Evolutionary conservation across 2,329 filamentous ascomycete genomes (phyloP).

Genomic region (Penicillium brasilianum): DNA sequence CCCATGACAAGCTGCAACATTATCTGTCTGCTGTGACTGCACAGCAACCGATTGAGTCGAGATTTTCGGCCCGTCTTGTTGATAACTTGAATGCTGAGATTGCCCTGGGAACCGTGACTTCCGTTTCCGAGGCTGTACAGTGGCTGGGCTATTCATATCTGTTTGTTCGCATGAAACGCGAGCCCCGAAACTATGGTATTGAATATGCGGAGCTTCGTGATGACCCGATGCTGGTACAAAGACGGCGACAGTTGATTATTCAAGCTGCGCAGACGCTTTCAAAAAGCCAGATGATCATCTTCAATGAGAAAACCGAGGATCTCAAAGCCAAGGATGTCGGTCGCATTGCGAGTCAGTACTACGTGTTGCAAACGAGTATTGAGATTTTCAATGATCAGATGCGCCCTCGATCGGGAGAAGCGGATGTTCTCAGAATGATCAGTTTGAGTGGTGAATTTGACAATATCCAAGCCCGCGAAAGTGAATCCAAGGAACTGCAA

Average conservation of each 20-base stretch:
- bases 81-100: slow-evolving; percentile 98
- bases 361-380: slow-evolving; percentile 90
- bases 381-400: slow-evolving; percentile 98
- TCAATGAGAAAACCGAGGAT: slow-evolving; percentile 92
- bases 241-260: slow-evolving; percentile 82
- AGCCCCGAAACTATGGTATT: slow-evolving; percentile 90
- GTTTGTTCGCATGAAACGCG: slow-evolving; percentile 94
- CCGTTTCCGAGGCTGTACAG: slow-evolving; percentile 87
- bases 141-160: slow-evolving; percentile 99
- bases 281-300: slow-evolving; percentile 98
- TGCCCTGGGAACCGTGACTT: slow-evolving; percentile 90
- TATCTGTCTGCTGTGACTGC: slow-evolving; percentile 93
- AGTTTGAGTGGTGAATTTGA: slow-evolving; percentile 98
- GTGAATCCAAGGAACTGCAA: slow-evolving; percentile 83
- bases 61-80: slow-evolving; percentile 88
- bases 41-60: slow-evolving; percentile 96
- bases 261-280: slow-evolving; percentile 87
- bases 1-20: slow-evolving; percentile 88
- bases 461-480: slow-evolving; percentile 92
- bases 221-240: slow-evolving; percentile 84
- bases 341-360: slow-evolving; percentile 95
- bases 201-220: slow-evolving; percentile 90
- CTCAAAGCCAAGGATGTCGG: slow-evolving; percentile 93
- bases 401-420: slow-evolving; percentile 81
- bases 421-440: slow-evolving; percentile 94